Conservation (phyloP, 1,284 basidiomycete genomes). For the Earliella scabrosa region DNA sequence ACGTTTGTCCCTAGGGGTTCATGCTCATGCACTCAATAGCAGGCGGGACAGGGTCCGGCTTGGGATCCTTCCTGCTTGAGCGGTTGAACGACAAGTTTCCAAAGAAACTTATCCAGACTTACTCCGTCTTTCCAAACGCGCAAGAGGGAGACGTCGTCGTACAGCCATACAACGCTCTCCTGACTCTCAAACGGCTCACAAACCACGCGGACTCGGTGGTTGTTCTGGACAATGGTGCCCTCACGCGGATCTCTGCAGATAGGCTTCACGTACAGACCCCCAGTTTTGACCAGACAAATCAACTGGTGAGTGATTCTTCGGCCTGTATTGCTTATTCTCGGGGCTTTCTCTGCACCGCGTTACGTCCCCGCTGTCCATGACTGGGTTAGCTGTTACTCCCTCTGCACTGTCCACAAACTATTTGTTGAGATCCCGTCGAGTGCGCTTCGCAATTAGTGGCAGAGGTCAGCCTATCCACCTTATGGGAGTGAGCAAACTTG, state of each 20-base stretch:
- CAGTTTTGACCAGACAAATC: conserved; percentile 94
- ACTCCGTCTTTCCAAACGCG: conserved; percentile 97
- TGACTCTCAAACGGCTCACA: conserved; percentile 94
- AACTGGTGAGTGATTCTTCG: conserved; percentile 61
- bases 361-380: too few species aligned
- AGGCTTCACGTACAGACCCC: conserved; percentile 90
- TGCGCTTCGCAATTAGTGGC: too few species aligned
- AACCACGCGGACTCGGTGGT: conserved; percentile 98
- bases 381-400: too few species aligned
- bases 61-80: conserved; percentile 97
- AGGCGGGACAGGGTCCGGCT: conserved; percentile 96
- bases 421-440: too few species aligned
- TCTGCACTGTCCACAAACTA: too few species aligned
- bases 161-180: conserved; percentile 96
- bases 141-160: conserved; percentile 94
- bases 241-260: conserved; percentile 92
- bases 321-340: not conserved
- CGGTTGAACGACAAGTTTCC: conserved; percentile 97
- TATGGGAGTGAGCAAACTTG: too few species aligned
- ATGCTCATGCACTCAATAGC: conserved; percentile 99
- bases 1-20: conserved; percentile 76
- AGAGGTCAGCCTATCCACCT: too few species aligned
- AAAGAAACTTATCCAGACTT: conserved; percentile 99
- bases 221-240: conserved; percentile 95
- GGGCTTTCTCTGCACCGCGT: not conserved